phyloP scores from a whole-genome alignment of 1,284 basidiomycete genomes.

The Sphagnurus paluster region DNA sequence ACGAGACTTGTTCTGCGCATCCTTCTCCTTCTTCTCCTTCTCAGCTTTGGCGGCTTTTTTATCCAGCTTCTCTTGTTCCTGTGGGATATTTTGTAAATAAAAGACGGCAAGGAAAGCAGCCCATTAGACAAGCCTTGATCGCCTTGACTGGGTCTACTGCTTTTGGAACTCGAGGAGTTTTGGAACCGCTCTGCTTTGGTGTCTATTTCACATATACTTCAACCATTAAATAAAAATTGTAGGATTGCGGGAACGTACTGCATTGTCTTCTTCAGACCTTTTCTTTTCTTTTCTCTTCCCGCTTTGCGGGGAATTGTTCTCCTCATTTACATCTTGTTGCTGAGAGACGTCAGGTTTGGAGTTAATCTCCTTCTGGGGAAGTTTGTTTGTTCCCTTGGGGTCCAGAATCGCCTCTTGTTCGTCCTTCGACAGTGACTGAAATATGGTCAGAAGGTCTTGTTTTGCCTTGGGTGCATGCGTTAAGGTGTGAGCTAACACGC shows the following conservation, averaged over 20 bases:
- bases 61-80: conserved; percentile 69
- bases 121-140: conserved; percentile 51
- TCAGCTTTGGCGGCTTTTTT: conserved; percentile 64
- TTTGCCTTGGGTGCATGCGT: conserved; percentile 62
- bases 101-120: background rate
- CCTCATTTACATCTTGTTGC: conserved; percentile 26
- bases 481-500: conserved; percentile 5
- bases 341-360: too few species aligned
- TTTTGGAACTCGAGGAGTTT: conserved; percentile 48
- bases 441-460: conserved; percentile 50
- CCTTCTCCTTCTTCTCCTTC: conserved; percentile 68
- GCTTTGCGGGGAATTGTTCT: conserved; percentile 24
- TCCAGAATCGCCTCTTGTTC: conserved; percentile 58
- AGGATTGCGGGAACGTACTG: conserved; percentile 23
- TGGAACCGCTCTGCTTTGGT: conserved; percentile 11
- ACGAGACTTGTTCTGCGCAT: conserved; percentile 69
- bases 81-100: background rate
- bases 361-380: conserved; percentile 38
- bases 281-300: conserved; percentile 30
- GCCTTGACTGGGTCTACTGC: conserved; percentile 55
- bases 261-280: conserved; percentile 34
- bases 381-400: conserved; percentile 44
- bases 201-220: conserved; percentile 5
- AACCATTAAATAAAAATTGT: background rate
- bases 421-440: conserved; percentile 54